These are phyloP conservation scores for Alnus rubra DNA, from an alignment of 306 rosid species.

Conservation along the genomic window DNA sequence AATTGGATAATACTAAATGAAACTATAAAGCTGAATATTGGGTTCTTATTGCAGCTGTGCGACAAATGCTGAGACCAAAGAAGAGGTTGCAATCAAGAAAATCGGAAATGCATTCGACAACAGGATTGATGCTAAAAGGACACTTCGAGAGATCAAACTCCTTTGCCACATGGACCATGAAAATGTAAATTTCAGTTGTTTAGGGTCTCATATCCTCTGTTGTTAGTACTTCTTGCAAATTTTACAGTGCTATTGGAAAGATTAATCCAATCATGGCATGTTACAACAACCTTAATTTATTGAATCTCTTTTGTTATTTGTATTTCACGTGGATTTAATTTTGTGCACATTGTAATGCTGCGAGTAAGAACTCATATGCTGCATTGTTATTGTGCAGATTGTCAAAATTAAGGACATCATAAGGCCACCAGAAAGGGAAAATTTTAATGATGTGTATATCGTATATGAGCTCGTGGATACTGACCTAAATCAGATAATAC, in stretches of 20 bases:
- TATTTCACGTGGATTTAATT: background rate
- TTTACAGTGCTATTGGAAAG: background rate
- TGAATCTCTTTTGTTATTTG: background rate
- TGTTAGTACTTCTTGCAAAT: constrained; percentile 7
- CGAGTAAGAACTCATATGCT: background rate
- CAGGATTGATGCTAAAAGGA: constrained; percentile 69
- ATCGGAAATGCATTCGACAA: constrained; percentile 70
- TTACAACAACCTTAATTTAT: background rate
- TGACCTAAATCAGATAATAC: constrained; percentile 83
- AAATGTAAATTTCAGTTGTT: constrained; percentile 44
- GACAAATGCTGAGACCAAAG: constrained; percentile 52
- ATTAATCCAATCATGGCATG: background rate
- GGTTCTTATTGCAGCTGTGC: constrained; percentile 46
- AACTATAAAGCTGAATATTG: background rate
- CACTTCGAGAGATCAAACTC: constrained; percentile 70
- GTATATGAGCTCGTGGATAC: constrained; percentile 92
- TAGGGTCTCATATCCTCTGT: background rate
- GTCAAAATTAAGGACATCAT: constrained; percentile 86
- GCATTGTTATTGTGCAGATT: constrained; percentile 43
- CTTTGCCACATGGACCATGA: constrained; percentile 90
- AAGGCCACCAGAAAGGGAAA: constrained; percentile 68
- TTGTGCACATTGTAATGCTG: background rate
- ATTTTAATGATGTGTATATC: constrained; percentile 80
- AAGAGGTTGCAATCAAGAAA: constrained; percentile 71
- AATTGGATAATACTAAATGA: background rate